Percentiles rank a stretch among this genome's conserved stretches.
Conservation (phyloP, 139 green algal species). For the Ulvella scutata region DNA sequence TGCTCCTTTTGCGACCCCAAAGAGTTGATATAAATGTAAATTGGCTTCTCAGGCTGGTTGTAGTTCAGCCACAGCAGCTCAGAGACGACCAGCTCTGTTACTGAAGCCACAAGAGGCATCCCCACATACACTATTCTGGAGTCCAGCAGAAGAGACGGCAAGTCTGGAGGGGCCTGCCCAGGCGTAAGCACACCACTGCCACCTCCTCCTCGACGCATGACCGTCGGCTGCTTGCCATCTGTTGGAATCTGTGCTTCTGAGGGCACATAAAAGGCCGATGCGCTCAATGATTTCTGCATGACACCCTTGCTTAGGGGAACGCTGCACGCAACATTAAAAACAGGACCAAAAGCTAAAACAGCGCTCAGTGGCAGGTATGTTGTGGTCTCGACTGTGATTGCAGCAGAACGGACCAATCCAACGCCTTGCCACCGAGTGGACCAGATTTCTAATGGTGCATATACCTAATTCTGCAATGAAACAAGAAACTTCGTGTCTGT, state of each 20-base stretch:
- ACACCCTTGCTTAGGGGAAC: neutral
- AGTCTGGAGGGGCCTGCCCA: constrained; percentile 51
- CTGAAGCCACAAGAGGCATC: constrained; percentile 72
- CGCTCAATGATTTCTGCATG: constrained; percentile 4
- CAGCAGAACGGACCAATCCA: neutral
- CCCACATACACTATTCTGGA: constrained; percentile 73
- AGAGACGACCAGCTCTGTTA: constrained; percentile 73
- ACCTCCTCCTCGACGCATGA: constrained; percentile 21
- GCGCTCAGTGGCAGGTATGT: neutral
- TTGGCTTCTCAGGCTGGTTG: constrained; percentile 47
- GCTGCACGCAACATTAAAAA: neutral
- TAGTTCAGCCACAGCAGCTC: constrained; percentile 81
- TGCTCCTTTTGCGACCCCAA: constrained; percentile 43
- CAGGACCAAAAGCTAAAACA: neutral
- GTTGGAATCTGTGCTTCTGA: neutral
- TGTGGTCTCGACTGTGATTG: neutral
- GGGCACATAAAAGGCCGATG: constrained; percentile 4
- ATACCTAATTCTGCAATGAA: too few species aligned
- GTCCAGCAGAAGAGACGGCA: constrained; percentile 76
- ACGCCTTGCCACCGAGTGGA: neutral
- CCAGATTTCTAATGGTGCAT: neutral
- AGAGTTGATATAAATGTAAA: constrained; percentile 85
- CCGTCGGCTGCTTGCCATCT: constrained; percentile 3
- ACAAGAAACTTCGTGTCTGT: too few species aligned
- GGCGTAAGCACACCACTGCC: constrained; percentile 17